Evolutionary conservation across 768 basidiomycete genomes (phyloP).

Genomic region (Leccinum olivaceopallidum): DNA sequence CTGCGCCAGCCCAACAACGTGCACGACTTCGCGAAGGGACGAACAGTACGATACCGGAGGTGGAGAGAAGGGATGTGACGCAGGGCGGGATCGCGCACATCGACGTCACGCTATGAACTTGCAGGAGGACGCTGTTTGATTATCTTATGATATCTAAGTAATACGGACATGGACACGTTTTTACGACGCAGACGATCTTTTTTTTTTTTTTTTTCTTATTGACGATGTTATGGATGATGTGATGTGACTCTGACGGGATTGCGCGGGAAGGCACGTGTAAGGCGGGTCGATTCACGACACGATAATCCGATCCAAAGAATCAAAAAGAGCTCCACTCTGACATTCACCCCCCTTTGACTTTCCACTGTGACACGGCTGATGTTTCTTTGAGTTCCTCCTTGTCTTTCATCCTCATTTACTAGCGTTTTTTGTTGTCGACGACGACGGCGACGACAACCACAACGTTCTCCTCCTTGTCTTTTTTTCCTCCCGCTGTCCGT

Average conservation of each 20-base stretch:
- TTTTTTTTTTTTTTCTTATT: not conserved
- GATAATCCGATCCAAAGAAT: constrained; percentile 29
- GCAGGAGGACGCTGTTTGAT: not conserved
- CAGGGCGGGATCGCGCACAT: constrained; percentile 29
- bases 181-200: not conserved
- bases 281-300: constrained; percentile 15
- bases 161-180: not conserved
- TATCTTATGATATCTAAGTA: constrained; percentile 25
- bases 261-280: constrained; percentile 16
- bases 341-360: not conserved
- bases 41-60: constrained; percentile 20
- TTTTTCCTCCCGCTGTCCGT: constrained; percentile 5
- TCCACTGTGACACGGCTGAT: not conserved
- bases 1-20: constrained; percentile 3
- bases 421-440: not conserved
- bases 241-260: constrained; percentile 2
- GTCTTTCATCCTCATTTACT: not conserved
- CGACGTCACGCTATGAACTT: constrained; percentile 24
- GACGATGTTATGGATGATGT: not conserved
- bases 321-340: constrained; percentile 8
- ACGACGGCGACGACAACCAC: not conserved
- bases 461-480: not conserved
- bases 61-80: constrained; percentile 21
- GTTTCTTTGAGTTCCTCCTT: not conserved
- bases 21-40: constrained; percentile 26